Conservation (phyloP, 441 rosid genomes). For the Populus tomentosa region DNA sequence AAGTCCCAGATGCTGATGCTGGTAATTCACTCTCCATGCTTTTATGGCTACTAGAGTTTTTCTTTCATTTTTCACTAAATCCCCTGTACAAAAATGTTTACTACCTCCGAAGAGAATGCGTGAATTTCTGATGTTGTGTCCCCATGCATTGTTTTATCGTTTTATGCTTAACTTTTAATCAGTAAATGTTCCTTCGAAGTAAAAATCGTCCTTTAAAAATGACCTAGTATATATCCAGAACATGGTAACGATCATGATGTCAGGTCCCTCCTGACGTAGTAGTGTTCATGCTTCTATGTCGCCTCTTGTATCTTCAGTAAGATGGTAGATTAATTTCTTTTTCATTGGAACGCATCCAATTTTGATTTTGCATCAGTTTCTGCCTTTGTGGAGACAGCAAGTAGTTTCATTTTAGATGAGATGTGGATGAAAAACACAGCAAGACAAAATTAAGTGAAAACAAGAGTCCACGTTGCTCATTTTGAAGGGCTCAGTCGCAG, state of each 20-base stretch:
- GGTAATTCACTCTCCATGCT: not conserved
- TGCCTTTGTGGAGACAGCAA: no score
- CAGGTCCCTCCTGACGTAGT: not conserved
- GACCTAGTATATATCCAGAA: no score
- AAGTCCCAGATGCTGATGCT: not conserved
- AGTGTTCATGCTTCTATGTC: not conserved
- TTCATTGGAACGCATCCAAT: not conserved
- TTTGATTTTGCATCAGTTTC: no score
- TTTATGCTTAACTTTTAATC: no score
- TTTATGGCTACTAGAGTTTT: not conserved
- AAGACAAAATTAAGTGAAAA: not conserved
- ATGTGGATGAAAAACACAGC: no score
- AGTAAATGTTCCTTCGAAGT: no score
- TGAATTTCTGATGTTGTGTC: no score
- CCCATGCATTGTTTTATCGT: no score
- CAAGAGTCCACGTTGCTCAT: not conserved
- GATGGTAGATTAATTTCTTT: not conserved
- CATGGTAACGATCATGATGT: no score
- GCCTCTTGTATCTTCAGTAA: not conserved
- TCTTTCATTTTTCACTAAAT: not conserved
- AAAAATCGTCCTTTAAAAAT: no score
- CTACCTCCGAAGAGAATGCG: not conserved
- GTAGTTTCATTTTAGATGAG: no score
- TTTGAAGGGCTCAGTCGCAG: not conserved
- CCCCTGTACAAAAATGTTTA: not conserved